Evolutionary conservation across 2,329 filamentous ascomycete species (phyloP).

Genomic region (Talaromyces sp.): DNA sequence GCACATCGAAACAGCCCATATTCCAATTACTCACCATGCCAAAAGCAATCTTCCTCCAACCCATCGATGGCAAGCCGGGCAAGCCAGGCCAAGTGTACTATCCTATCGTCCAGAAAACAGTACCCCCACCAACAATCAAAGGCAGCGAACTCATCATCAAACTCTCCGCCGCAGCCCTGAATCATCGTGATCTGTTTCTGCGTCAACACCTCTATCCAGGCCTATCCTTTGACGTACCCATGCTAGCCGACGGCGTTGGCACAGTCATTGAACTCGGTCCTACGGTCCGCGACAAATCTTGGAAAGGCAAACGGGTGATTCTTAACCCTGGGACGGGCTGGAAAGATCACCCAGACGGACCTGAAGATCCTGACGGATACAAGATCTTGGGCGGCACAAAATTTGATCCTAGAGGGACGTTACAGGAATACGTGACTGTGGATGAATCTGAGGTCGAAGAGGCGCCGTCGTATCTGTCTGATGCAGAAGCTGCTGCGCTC

Average conservation of each 20-base stretch:
- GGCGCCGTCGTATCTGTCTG: slow-evolving; percentile 67
- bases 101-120: slow-evolving; percentile 52
- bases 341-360: slow-evolving; percentile 66
- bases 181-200: slow-evolving; percentile 94
- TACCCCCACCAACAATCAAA: slow-evolving; percentile 61
- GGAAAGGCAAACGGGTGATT: slow-evolving; percentile 68
- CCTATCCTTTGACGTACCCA: slow-evolving; percentile 71
- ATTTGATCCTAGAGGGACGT: slow-evolving; percentile 63
- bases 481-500: slow-evolving; percentile 75
- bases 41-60: slow-evolving; percentile 42
- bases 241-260: slow-evolving; percentile 81
- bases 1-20: background rate
- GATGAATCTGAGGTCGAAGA: slow-evolving; percentile 70
- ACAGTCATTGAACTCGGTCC: slow-evolving; percentile 64
- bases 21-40: slow-evolving; percentile 33
- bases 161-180: slow-evolving; percentile 76
- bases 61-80: slow-evolving; percentile 59
- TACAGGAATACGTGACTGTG: slow-evolving; percentile 69
- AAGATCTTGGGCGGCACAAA: slow-evolving; percentile 56
- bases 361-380: slow-evolving; percentile 57
- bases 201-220: slow-evolving; percentile 87
- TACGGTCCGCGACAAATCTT: slow-evolving; percentile 50
- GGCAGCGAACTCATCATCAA: slow-evolving; percentile 69
- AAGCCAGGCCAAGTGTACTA: slow-evolving; percentile 83
- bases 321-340: slow-evolving; percentile 76